Percentiles rank a stretch among this genome's conserved stretches.
Evolutionary conservation across 2,329 filamentous ascomycete genomes (phyloP).

Genomic region (Mycocentrospora acerina): DNA sequence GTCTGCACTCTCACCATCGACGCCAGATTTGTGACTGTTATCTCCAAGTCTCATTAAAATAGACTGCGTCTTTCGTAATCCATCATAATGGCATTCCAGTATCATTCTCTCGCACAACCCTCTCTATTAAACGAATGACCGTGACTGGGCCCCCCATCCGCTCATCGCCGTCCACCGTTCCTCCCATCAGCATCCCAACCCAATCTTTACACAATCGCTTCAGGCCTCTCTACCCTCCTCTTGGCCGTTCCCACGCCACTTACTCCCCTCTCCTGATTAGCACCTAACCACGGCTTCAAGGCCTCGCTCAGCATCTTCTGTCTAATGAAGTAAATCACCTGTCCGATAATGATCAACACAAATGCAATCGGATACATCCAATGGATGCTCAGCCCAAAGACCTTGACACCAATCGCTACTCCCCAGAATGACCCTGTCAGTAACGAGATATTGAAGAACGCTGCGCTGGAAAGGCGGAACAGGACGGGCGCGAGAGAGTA

Average conservation of each 20-base stretch:
- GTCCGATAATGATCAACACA: constrained; percentile 82
- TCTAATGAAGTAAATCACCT: constrained; percentile 84
- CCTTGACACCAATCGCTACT: constrained; percentile 83
- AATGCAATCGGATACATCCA: constrained; percentile 96
- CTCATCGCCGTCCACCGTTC: not conserved
- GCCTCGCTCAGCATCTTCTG: constrained; percentile 82
- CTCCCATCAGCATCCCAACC: not conserved
- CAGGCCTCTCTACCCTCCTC: constrained; percentile 32
- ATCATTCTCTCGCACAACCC: too few relatives aligned
- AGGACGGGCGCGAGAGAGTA: constrained; percentile 86
- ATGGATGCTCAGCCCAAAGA: constrained; percentile 79
- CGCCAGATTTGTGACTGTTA: too few relatives aligned
- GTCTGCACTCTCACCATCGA: too few relatives aligned
- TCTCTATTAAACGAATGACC: too few relatives aligned
- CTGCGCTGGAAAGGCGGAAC: constrained; percentile 84
- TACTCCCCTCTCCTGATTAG: constrained; percentile 68
- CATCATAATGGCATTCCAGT: too few relatives aligned
- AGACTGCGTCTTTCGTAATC: too few relatives aligned
- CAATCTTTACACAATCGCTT: constrained; percentile 33
- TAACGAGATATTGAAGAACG: constrained; percentile 95
- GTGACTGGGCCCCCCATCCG: too few relatives aligned
- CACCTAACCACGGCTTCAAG: constrained; percentile 92
- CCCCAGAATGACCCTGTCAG: constrained; percentile 98
- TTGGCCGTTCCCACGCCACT: constrained; percentile 33
- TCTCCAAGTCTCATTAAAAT: too few relatives aligned